phyloP scores from a whole-genome alignment of 2,329 filamentous ascomycete genomes.

The Neofusicoccum cordaticola region DNA sequence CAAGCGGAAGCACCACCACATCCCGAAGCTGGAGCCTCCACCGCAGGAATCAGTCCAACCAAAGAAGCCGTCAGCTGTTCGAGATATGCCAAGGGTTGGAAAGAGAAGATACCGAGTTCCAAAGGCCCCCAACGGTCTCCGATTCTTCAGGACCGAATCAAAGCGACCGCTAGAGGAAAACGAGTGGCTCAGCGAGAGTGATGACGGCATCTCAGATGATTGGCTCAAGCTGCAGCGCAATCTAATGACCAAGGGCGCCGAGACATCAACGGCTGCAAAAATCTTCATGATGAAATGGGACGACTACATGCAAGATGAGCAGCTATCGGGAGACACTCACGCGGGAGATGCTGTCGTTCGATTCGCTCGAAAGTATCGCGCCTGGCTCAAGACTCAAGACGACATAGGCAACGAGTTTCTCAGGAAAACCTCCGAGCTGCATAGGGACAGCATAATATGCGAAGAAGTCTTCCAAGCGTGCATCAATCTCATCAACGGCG shows the following conservation, averaged over 20 bases:
- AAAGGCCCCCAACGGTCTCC: constrained; percentile 29
- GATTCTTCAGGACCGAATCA: constrained; percentile 39
- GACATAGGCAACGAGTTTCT: constrained; percentile 27
- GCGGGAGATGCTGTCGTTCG: constrained; percentile 39
- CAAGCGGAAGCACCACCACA: constrained; percentile 7
- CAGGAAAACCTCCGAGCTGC: constrained; percentile 33
- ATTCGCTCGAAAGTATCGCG: constrained; percentile 31
- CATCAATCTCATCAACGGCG: constrained; percentile 6
- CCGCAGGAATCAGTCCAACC: constrained; percentile 10
- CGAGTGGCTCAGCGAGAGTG: constrained; percentile 43
- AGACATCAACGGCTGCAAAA: constrained; percentile 21
- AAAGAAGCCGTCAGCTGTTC: constrained; percentile 23
- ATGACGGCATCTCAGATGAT: constrained; percentile 26
- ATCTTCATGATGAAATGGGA: constrained; percentile 39
- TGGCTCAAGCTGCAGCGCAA: constrained; percentile 37
- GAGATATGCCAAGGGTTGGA: constrained; percentile 18
- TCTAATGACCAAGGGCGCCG: constrained; percentile 21
- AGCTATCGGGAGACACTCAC: constrained; percentile 32
- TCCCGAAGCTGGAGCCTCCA: neutral
- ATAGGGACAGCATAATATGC: constrained; percentile 28
- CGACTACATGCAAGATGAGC: constrained; percentile 36
- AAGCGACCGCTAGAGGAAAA: constrained; percentile 39
- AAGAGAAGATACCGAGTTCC: constrained; percentile 37
- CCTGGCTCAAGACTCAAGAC: constrained; percentile 23
- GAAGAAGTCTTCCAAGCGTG: constrained; percentile 23